These are phyloP conservation scores for Knoxia roxburghii DNA, from an alignment of 257 asterid species.

Conservation along the genomic window DNA sequence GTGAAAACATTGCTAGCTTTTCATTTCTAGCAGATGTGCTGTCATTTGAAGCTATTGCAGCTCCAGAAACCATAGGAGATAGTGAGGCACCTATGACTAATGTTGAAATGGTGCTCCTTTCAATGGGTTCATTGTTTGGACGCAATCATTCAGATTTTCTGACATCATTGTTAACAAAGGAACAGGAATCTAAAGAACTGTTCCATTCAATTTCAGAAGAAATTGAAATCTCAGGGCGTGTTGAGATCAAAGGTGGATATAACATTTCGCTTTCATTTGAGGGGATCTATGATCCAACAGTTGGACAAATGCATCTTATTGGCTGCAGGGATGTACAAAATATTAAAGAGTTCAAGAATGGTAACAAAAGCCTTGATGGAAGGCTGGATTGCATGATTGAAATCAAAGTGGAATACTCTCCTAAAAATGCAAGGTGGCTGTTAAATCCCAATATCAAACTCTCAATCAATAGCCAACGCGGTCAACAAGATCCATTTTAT, in stretches of 20 bases:
- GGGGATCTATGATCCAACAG: constrained; percentile 8
- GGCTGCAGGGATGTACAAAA: constrained; percentile 11
- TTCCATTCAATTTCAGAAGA: constrained; percentile 13
- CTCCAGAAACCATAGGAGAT: constrained; percentile 5
- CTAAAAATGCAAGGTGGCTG: constrained; percentile 19
- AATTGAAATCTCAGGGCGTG: constrained; percentile 15
- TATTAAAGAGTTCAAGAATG: not conserved
- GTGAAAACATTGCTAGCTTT: constrained; percentile 14
- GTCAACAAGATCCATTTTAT: constrained; percentile 14
- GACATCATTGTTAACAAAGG: not conserved
- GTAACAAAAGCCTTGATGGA: constrained; percentile 2
- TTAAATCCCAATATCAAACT: constrained; percentile 16
- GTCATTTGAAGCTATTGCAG: constrained; percentile 13
- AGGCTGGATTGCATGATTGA: constrained; percentile 10
- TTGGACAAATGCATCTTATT: constrained; percentile 13
- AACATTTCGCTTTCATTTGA: not conserved
- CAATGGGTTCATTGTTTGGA: constrained; percentile 18
- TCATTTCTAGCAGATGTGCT: constrained; percentile 15
- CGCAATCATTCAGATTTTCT: not conserved
- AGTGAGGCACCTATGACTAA: not conserved
- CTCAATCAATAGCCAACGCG: constrained; percentile 17
- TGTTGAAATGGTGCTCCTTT: constrained; percentile 12
- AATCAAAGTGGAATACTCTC: constrained; percentile 15
- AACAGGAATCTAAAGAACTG: not conserved
- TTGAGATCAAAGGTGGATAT: not conserved